Conservation (phyloP, 148 eudicot species). For the Suaeda aralocaspica region DNA sequence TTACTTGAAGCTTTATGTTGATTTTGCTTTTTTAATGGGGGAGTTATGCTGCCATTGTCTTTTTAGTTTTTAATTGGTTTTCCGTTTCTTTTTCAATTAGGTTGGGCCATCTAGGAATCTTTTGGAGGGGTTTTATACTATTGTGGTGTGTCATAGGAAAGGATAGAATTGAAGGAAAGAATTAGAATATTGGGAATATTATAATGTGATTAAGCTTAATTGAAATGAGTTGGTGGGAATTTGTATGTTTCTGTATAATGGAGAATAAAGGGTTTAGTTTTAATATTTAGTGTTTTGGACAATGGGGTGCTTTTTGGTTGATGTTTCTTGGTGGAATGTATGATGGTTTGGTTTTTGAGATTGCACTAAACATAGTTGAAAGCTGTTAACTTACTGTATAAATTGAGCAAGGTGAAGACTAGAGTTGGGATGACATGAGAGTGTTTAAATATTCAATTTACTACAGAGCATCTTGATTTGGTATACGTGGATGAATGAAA, state of each 20-base stretch:
- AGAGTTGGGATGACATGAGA: not conserved
- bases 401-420: not conserved
- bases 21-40: too few relatives aligned
- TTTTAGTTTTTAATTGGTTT: too few relatives aligned
- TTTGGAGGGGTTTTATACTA: too few relatives aligned
- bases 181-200: not conserved
- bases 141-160: not conserved
- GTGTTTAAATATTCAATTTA: not conserved
- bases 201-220: not conserved
- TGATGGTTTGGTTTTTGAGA: not conserved
- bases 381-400: too few relatives aligned
- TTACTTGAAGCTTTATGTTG: too few relatives aligned
- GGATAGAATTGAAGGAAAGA: not conserved
- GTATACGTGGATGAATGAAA: not conserved
- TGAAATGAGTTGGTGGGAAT: not conserved
- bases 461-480: not conserved
- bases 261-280: not conserved
- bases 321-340: not conserved
- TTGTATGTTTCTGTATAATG: not conserved
- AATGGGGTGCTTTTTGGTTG: too few relatives aligned
- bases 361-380: too few relatives aligned
- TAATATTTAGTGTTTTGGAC: not conserved
- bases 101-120: too few relatives aligned
- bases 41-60: too few relatives aligned
- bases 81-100: too few relatives aligned